phyloP scores from a whole-genome alignment of 2,329 filamentous ascomycete species.

The Colletotrichum lindemuthianum region DNA sequence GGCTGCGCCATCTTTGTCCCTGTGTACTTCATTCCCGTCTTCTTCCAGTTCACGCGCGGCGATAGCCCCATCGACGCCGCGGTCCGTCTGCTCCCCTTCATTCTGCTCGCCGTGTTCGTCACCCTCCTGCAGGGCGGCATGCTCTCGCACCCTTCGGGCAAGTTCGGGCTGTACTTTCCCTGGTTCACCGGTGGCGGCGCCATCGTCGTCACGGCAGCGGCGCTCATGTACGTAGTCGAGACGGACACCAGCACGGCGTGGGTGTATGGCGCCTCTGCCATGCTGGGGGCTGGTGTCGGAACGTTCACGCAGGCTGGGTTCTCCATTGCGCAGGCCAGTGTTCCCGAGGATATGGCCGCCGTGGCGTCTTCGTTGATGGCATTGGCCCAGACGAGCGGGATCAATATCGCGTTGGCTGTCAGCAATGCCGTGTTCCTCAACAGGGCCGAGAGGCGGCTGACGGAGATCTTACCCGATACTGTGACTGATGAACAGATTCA shows the following conservation, averaged over 20 bases:
- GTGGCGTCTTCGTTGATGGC: constrained; percentile 22
- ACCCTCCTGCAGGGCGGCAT: constrained; percentile 41
- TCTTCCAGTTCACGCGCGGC: constrained; percentile 57
- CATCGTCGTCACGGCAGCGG: constrained; percentile 47
- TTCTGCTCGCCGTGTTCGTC: constrained; percentile 45
- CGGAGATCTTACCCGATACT: constrained; percentile 37
- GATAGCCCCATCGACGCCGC: constrained; percentile 52
- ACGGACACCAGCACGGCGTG: constrained; percentile 36
- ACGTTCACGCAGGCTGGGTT: constrained; percentile 46
- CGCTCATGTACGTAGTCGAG: constrained; percentile 46
- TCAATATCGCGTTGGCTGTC: constrained; percentile 30
- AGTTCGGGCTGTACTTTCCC: constrained; percentile 48
- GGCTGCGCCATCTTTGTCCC: constrained; percentile 38
- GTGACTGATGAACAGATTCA: constrained; percentile 39
- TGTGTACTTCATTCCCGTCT: constrained; percentile 61
- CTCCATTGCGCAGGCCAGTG: constrained; percentile 27
- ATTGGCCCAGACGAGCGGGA: constrained; percentile 28
- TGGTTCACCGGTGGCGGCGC: constrained; percentile 51
- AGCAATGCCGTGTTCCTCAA: constrained; percentile 45
- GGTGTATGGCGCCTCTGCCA: constrained; percentile 47
- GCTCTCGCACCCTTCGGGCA: constrained; percentile 30
- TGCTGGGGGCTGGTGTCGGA: constrained; percentile 53
- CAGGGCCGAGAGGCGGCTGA: constrained; percentile 41
- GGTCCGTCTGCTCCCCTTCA: constrained; percentile 53
- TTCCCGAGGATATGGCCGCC: constrained; percentile 15